Conservation (phyloP, 208 protist species). For the Tritrichomonas musculus region DNA sequence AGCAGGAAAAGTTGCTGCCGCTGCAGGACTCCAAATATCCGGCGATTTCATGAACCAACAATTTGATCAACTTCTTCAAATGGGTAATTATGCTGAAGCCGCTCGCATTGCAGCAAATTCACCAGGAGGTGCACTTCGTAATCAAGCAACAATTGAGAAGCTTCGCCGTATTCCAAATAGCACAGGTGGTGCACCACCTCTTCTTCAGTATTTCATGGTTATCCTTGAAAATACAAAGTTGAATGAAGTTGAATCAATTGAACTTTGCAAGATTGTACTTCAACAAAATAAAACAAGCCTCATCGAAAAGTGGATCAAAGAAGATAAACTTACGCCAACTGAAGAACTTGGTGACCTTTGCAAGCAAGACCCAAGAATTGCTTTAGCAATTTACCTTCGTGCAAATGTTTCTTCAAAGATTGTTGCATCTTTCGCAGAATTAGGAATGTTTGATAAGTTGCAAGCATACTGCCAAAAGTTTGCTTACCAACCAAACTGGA, state of each 20-base stretch:
- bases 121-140: constrained; percentile 78
- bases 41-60: constrained; percentile 55
- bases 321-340: constrained; percentile 91
- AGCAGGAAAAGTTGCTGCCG: not conserved
- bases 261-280: constrained; percentile 86
- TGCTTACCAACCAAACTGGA: constrained; percentile 36
- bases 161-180: constrained; percentile 69
- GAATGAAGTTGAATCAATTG: constrained; percentile 91
- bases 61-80: constrained; percentile 81
- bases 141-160: constrained; percentile 78
- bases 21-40: not conserved
- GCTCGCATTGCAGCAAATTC: constrained; percentile 81
- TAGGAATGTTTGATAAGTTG: constrained; percentile 38
- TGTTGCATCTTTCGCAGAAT: constrained; percentile 45
- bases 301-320: constrained; percentile 94
- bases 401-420: constrained; percentile 78
- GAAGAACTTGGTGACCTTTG: constrained; percentile 96
- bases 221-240: constrained; percentile 27
- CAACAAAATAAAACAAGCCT: constrained; percentile 58
- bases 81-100: constrained; percentile 78
- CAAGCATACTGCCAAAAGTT: constrained; percentile 38
- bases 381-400: constrained; percentile 90
- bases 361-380: constrained; percentile 75
- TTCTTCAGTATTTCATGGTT: constrained; percentile 38
- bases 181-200: constrained; percentile 42